A percentile compares a stretch with the other conserved stretches of the same genome.
These are phyloP conservation scores for Fragaria nilgerrensis DNA, from an alignment of 306 rosid genomes.

Conservation along the genomic window DNA sequence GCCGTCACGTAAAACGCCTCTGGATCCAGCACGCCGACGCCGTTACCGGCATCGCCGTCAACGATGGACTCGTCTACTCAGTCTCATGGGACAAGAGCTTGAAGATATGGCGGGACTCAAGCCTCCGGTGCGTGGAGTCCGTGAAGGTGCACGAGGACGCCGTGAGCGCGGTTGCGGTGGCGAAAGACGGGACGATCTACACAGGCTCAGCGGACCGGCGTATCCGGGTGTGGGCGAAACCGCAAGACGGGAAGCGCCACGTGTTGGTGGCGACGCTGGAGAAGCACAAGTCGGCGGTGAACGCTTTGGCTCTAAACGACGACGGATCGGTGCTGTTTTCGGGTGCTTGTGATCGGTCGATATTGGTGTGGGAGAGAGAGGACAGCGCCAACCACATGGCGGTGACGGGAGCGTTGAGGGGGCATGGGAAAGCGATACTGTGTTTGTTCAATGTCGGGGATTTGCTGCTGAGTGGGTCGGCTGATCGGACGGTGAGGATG, in stretches of 20 bases:
- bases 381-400: conserved; percentile 83
- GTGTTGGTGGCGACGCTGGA: conserved; percentile 65
- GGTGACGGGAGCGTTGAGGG: conserved; percentile 81
- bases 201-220: conserved; percentile 77
- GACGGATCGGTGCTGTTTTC: conserved; percentile 81
- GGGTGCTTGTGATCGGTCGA: conserved; percentile 87
- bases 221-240: conserved; percentile 73
- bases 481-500: conserved; percentile 86
- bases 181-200: conserved; percentile 67
- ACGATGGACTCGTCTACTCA: conserved; percentile 58
- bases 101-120: conserved; percentile 69
- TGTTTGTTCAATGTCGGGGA: conserved; percentile 58
- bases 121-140: conserved; percentile 70
- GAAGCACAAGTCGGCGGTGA: conserved; percentile 81
- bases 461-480: conserved; percentile 75
- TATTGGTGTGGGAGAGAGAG: conserved; percentile 91
- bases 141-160: conserved; percentile 88
- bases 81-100: conserved; percentile 88
- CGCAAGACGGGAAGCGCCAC: conserved; percentile 49
- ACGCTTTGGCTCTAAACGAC: conserved; percentile 74
- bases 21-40: conserved; percentile 95
- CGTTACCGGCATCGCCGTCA: conserved; percentile 60
- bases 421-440: conserved; percentile 69
- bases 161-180: conserved; percentile 71
- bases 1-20: conserved; percentile 68